These are phyloP conservation scores for Silene conica DNA, from an alignment of 148 eudicot species.

Conservation along the genomic window DNA sequence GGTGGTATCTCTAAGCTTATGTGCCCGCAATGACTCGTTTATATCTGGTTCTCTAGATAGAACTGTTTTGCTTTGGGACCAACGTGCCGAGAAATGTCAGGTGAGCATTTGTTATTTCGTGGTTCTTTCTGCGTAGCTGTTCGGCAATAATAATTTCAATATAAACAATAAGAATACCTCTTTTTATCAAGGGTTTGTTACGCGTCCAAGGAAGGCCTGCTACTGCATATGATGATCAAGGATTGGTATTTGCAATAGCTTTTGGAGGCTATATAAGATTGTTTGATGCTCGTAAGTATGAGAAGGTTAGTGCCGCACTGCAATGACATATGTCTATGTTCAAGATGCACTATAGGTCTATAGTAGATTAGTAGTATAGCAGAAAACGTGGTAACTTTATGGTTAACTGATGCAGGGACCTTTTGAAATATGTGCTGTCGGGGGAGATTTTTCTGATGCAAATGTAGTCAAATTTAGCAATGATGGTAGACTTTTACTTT, in stretches of 20 bases:
- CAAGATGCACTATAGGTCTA: neutral
- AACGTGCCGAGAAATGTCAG: conserved; percentile 96
- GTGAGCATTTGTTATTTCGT: conserved; percentile 28
- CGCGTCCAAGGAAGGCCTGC: conserved; percentile 97
- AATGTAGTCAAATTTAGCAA: conserved; percentile 83
- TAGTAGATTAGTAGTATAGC: neutral
- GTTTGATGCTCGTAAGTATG: conserved; percentile 90
- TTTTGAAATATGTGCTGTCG: conserved; percentile 76
- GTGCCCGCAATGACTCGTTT: conserved; percentile 74
- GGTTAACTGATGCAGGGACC: conserved; percentile 55
- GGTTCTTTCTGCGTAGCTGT: neutral
- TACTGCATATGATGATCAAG: conserved; percentile 95
- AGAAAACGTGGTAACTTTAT: neutral
- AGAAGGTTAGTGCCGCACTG: conserved; percentile 51
- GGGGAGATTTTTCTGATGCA: conserved; percentile 88
- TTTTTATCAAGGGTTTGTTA: conserved; percentile 62
- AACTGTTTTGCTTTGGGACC: conserved; percentile 94
- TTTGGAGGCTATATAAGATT: conserved; percentile 84
- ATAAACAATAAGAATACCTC: neutral
- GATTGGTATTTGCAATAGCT: conserved; percentile 89
- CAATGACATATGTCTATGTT: neutral
- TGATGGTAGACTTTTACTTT: conserved; percentile 88
- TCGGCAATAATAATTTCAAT: too few species aligned
- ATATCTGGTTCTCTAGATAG: conserved; percentile 93
- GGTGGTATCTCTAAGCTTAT: conserved; percentile 92